A percentile compares a stretch with the other conserved stretches of the same genome.
Conservation (phyloP, 176 grass and related monocot species). For the Coix lacrymajobi region DNA sequence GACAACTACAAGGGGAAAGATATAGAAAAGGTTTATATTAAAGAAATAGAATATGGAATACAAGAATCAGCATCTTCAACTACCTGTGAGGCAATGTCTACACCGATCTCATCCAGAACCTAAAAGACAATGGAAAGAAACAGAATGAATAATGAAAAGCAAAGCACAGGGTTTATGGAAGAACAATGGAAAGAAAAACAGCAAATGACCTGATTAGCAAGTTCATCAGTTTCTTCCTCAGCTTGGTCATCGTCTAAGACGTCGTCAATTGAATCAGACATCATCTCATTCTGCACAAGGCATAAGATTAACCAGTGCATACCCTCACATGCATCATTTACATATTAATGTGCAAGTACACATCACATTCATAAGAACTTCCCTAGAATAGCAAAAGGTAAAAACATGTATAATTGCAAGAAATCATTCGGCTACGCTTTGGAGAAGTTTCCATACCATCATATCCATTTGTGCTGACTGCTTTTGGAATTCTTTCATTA, state of each 20-base stretch:
- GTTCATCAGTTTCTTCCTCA: constrained; percentile 90
- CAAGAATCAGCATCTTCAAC: constrained; percentile 18
- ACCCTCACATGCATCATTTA: background rate
- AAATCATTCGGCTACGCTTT: constrained; percentile 7
- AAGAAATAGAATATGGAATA: constrained; percentile 3
- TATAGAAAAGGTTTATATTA: background rate
- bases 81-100: constrained; percentile 96
- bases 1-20: constrained; percentile 54
- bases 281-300: constrained; percentile 83
- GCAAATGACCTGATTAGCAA: constrained; percentile 71
- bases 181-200: constrained; percentile 6
- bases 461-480: constrained; percentile 92
- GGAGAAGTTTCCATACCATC: constrained; percentile 44
- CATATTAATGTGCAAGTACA: background rate
- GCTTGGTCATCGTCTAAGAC: constrained; percentile 76
- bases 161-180: background rate
- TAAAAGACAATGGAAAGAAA: constrained; percentile 46
- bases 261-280: constrained; percentile 75
- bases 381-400: background rate
- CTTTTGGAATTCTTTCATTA: constrained; percentile 95
- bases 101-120: constrained; percentile 96
- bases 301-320: constrained; percentile 13
- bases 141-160: constrained; percentile 23
- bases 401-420: background rate
- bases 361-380: constrained; percentile 21